phyloP scores from a whole-genome alignment of 768 basidiomycete species.

The Agrocybe praecox region DNA sequence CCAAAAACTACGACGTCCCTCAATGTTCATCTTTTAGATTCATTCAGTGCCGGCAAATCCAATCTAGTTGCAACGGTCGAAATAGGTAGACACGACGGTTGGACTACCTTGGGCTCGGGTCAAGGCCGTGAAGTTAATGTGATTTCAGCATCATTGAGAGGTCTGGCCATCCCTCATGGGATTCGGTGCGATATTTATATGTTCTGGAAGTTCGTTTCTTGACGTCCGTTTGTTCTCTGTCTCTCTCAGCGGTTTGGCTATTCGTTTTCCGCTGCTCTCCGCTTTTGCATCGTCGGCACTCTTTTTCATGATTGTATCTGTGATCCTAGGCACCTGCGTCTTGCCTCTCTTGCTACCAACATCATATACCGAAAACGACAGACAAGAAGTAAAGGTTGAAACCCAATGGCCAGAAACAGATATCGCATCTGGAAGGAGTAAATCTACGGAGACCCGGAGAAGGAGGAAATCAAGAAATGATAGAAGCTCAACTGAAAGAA shows the following conservation, averaged over 20 bases:
- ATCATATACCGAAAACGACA: conserved; percentile 13
- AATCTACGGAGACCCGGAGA: conserved; percentile 7
- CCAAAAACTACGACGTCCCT: conserved; percentile 46
- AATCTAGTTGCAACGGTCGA: conserved; percentile 62
- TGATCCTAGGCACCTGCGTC: conserved; percentile 51
- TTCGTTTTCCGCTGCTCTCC: conserved; percentile 66
- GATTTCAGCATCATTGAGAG: conserved; percentile 59
- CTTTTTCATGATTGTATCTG: conserved; percentile 50
- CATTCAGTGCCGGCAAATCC: conserved; percentile 51
- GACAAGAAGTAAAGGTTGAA: conserved; percentile 5
- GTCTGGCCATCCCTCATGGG: conserved; percentile 66
- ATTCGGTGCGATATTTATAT: conserved; percentile 53
- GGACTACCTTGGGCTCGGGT: conserved; percentile 70
- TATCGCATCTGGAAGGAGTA: background rate
- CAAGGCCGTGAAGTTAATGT: conserved; percentile 77
- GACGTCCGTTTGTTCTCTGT: background rate
- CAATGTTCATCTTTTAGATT: conserved; percentile 57
- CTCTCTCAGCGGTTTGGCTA: conserved; percentile 59
- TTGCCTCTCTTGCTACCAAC: conserved; percentile 36
- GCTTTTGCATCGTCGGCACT: conserved; percentile 45
- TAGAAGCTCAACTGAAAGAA: conserved; percentile 24
- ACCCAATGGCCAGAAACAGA: background rate
- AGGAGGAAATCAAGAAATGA: conserved; percentile 25
- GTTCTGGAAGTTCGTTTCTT: background rate
- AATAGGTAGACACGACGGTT: conserved; percentile 73